phyloP scores from a whole-genome alignment of 2,329 filamentous ascomycete species.

The Cytospora piceicola region DNA sequence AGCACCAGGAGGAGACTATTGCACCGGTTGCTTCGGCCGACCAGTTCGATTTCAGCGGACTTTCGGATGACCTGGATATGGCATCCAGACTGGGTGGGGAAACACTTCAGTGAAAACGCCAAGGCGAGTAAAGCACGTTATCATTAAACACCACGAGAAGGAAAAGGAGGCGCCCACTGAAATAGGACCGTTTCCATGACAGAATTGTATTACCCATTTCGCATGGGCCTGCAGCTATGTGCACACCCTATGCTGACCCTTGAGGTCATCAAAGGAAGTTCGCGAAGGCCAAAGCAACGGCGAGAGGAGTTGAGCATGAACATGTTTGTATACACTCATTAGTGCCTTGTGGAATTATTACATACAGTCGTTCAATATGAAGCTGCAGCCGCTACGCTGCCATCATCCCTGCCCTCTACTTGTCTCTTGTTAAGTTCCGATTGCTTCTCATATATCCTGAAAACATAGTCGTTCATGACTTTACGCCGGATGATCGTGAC shows the following conservation, averaged over 20 bases:
- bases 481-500: constrained; percentile 20
- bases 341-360: not conserved
- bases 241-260: not conserved
- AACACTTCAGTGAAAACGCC: not conserved
- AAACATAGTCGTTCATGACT: constrained; percentile 18
- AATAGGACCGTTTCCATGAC: not conserved
- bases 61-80: constrained; percentile 21
- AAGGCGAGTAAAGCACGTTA: not conserved
- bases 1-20: constrained; percentile 27
- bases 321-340: constrained; percentile 17
- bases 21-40: not conserved
- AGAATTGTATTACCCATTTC: not conserved
- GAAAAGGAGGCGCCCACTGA: not conserved
- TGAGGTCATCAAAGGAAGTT: not conserved
- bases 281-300: not conserved
- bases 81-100: constrained; percentile 16
- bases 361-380: not conserved
- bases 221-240: not conserved
- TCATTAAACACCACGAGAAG: not conserved
- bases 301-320: not conserved
- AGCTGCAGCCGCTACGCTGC: constrained; percentile 6
- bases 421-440: constrained; percentile 5
- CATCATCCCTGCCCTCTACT: constrained; percentile 2
- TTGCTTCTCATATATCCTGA: constrained; percentile 10
- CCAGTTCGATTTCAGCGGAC: constrained; percentile 4